phyloP scores from a whole-genome alignment of 345 rosid genomes.

The Eucalyptus victrix region DNA sequence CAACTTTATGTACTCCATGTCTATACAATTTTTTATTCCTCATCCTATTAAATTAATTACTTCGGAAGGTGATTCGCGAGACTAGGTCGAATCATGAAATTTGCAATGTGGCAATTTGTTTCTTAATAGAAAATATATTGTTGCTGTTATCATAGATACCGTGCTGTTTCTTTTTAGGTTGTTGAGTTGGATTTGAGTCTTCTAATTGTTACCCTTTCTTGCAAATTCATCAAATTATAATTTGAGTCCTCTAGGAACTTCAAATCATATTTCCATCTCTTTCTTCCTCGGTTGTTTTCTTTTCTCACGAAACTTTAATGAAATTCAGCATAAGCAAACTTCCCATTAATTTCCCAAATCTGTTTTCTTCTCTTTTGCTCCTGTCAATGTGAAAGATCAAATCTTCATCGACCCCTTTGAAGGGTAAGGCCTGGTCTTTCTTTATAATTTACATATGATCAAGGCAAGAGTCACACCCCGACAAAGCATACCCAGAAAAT shows the following conservation, averaged over 20 bases:
- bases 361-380: not conserved
- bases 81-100: not conserved
- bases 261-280: not conserved
- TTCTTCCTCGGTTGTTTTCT: not conserved
- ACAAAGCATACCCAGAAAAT: not conserved
- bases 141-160: not conserved
- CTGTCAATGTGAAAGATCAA: not conserved
- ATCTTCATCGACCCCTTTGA: not conserved
- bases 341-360: not conserved
- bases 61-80: not conserved
- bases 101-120: fast-evolving
- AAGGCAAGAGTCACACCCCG: not conserved
- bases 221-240: not conserved
- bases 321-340: not conserved
- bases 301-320: not conserved
- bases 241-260: not conserved
- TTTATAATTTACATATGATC: not conserved
- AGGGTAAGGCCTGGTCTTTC: not conserved
- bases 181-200: not conserved
- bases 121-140: not conserved
- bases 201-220: not conserved
- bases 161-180: not conserved
- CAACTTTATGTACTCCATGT: not conserved
- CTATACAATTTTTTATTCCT: not conserved
- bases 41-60: not conserved